Percentiles rank a stretch among this genome's conserved stretches.
Conservation (phyloP, 768 basidiomycete species). For the Mycena albidolilacea region DNA sequence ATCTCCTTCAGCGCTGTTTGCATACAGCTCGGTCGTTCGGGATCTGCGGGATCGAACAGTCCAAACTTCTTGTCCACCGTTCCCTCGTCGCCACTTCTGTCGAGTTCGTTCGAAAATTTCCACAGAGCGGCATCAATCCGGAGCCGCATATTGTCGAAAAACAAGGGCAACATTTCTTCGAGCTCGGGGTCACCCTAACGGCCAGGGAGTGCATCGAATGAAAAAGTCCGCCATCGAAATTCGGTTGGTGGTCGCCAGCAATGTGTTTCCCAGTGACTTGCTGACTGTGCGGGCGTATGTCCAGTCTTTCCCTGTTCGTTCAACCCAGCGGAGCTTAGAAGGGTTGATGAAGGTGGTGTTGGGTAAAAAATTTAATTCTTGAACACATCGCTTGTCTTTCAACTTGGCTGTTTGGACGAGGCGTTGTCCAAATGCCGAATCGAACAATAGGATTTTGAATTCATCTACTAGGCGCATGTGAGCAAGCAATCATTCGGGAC, state of each 20-base stretch:
- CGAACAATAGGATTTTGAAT: conserved; percentile 30
- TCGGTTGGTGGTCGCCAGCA: conserved; percentile 13
- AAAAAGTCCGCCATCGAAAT: conserved; percentile 17
- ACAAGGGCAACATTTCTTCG: background rate
- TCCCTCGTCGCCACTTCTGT: background rate
- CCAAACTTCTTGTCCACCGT: conserved; percentile 29
- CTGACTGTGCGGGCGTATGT: conserved; percentile 23
- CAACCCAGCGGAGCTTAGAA: conserved; percentile 14
- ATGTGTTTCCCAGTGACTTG: conserved; percentile 20
- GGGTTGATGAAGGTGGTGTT: conserved; percentile 29
- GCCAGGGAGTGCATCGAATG: background rate
- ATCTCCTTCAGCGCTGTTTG: background rate
- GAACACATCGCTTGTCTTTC: conserved; percentile 18
- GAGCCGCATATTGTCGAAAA: conserved; percentile 7
- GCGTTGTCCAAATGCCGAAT: conserved; percentile 28
- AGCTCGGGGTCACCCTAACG: background rate
- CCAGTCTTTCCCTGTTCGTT: conserved; percentile 27
- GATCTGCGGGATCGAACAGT: conserved; percentile 24
- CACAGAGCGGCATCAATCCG: conserved; percentile 9
- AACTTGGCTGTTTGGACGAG: conserved; percentile 20
- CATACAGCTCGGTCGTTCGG: conserved; percentile 11
- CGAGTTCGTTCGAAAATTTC: conserved; percentile 5
- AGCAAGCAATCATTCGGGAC: too few relatives aligned
- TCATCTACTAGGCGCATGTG: background rate
- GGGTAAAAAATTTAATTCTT: conserved; percentile 20